phyloP scores from a whole-genome alignment of 2,329 filamentous ascomycete genomes.

The Aquanectria penicillioides region DNA sequence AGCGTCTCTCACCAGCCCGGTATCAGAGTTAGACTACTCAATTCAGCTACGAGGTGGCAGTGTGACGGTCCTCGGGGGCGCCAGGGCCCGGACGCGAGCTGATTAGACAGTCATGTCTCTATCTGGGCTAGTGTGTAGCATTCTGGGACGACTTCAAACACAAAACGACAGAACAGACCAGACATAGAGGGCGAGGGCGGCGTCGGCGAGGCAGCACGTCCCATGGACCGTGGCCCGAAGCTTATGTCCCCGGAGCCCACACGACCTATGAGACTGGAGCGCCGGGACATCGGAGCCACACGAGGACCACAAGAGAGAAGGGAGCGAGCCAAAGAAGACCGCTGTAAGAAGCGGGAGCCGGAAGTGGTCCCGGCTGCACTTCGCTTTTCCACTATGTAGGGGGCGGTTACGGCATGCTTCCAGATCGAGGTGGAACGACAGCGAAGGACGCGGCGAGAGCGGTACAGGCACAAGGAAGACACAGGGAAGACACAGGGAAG shows the following conservation, averaged over 20 bases:
- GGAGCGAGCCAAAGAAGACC: neutral
- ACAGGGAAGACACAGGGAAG: neutral
- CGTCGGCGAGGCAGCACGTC: neutral
- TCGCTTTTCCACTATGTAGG: neutral
- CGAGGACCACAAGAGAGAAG: neutral
- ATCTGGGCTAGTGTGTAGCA: slow-evolving; percentile 17
- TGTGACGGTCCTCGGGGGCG: neutral
- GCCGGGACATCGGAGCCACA: neutral
- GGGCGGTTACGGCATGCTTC: neutral
- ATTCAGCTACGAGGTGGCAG: slow-evolving; percentile 12
- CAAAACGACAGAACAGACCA: slow-evolving; percentile 1
- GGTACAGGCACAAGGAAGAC: too few relatives aligned
- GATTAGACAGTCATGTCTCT: neutral
- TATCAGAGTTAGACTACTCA: slow-evolving; percentile 3
- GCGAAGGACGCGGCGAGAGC: too few relatives aligned
- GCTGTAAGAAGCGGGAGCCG: neutral
- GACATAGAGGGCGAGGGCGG: neutral
- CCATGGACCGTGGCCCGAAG: neutral
- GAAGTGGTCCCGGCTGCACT: neutral
- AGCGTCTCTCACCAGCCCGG: neutral
- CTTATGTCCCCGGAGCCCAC: neutral
- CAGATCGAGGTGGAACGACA: slow-evolving; percentile 9
- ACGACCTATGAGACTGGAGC: neutral
- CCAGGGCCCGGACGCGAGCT: neutral
- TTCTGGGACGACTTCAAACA: slow-evolving; percentile 13